Conservation (phyloP, 768 basidiomycete genomes). For the Leccinum disarticulatum region DNA sequence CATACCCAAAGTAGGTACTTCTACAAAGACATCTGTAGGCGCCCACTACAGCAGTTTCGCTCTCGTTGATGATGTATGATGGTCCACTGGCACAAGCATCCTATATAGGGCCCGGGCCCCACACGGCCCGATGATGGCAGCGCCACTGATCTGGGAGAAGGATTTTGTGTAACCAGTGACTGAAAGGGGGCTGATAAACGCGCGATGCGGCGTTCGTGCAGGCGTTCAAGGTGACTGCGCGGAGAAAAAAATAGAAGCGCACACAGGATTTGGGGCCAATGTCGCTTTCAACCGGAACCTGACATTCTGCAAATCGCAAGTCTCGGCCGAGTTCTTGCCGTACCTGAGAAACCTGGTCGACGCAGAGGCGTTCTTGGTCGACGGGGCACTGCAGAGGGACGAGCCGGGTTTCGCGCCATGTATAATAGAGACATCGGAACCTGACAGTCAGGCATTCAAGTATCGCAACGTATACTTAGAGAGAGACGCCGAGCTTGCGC, state of each 20-base stretch:
- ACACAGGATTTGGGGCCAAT: slow-evolving; percentile 60
- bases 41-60: not conserved
- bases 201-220: slow-evolving; percentile 90
- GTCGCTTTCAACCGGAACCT: slow-evolving; percentile 80
- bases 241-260: too few relatives aligned
- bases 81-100: not conserved
- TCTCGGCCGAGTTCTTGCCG: slow-evolving; percentile 55
- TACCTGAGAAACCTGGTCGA: slow-evolving; percentile 62
- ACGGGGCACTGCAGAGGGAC: too few relatives aligned
- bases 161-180: slow-evolving; percentile 41
- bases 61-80: not conserved
- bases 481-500: too few relatives aligned
- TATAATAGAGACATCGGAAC: too few relatives aligned
- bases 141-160: not conserved
- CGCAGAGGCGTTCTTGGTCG: too few relatives aligned
- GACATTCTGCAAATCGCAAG: slow-evolving; percentile 78
- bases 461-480: too few relatives aligned
- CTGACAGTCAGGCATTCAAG: too few relatives aligned
- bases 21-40: not conserved
- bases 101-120: not conserved
- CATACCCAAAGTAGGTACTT: too few relatives aligned
- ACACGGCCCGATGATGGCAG: not conserved
- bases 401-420: too few relatives aligned
- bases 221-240: slow-evolving; percentile 17
- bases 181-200: slow-evolving; percentile 79